phyloP scores from a whole-genome alignment of 148 eudicot species.

The Rhododendron ovatum region DNA sequence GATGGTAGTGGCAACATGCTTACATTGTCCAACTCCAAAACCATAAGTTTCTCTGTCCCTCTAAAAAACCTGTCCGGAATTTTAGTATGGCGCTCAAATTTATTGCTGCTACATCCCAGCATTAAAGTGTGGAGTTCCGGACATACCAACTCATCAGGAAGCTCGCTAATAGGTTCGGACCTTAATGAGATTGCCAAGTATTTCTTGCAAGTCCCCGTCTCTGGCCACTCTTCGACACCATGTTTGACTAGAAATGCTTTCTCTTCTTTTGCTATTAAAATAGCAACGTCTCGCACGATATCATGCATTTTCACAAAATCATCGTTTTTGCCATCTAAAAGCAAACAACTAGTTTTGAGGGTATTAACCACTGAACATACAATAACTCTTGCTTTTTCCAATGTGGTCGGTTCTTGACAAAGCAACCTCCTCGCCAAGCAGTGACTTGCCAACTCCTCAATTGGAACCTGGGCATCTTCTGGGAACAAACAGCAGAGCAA shows the following conservation, averaged over 20 bases:
- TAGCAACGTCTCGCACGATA: constrained; percentile 10
- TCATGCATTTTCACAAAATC: constrained; percentile 19
- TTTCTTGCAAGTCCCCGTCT: not conserved
- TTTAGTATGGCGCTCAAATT: not conserved
- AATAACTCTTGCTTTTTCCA: not conserved
- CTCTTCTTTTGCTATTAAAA: constrained; percentile 8
- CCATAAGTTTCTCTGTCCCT: not conserved
- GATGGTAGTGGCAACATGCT: not conserved
- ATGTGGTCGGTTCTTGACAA: not conserved
- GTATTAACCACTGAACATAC: not conserved
- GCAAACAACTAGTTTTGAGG: constrained; percentile 5
- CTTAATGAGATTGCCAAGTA: not conserved
- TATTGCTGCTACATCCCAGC: not conserved
- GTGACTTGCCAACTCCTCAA: not conserved
- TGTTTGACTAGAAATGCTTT: constrained; percentile 1
- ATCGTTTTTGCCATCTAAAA: not conserved
- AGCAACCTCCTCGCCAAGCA: constrained; percentile 7
- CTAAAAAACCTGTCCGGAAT: constrained; percentile 1
- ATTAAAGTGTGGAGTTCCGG: constrained; percentile 6
- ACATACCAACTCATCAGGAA: constrained; percentile 3
- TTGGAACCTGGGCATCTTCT: constrained; percentile 7
- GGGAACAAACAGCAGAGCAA: not conserved
- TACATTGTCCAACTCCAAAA: not conserved
- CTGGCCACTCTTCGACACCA: not conserved
- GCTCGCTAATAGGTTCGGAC: not conserved